Conservation (phyloP, 345 rosid genomes). For the Syzygium oleosum region DNA sequence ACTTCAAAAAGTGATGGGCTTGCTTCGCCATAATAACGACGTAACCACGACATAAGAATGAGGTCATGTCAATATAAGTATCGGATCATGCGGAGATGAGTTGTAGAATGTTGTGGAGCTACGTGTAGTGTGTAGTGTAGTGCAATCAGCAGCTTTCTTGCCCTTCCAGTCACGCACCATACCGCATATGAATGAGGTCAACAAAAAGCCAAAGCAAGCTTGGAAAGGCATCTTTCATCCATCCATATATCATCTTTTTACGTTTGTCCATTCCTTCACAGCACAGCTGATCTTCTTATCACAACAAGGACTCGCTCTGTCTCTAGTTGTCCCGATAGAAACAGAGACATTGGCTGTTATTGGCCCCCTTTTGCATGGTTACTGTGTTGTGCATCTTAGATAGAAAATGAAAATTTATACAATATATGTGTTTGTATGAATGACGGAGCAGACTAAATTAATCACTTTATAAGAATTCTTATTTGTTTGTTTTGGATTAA, state of each 20-base stretch:
- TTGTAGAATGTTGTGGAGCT: neutral
- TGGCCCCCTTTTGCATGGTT: neutral
- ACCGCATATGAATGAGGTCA: neutral
- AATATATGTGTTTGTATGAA: neutral
- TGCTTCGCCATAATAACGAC: neutral
- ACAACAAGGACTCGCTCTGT: neutral
- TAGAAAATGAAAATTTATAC: neutral
- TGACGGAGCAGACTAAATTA: neutral
- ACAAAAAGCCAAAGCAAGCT: neutral
- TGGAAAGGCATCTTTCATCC: neutral
- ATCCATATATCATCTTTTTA: neutral
- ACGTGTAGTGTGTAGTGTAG: neutral
- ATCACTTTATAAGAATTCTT: neutral
- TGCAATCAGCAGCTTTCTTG: neutral
- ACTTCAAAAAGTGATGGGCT: neutral
- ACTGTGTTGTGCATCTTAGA: neutral
- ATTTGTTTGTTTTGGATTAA: neutral
- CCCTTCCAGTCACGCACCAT: neutral
- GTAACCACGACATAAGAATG: neutral
- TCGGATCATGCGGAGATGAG: neutral
- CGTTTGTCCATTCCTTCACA: neutral
- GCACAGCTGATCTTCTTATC: neutral
- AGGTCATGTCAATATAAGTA: neutral
- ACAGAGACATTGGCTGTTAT: neutral
- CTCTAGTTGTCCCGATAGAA: too few species aligned